phyloP scores from a whole-genome alignment of 2,329 filamentous ascomycete genomes.

The Penicillium sp. region DNA sequence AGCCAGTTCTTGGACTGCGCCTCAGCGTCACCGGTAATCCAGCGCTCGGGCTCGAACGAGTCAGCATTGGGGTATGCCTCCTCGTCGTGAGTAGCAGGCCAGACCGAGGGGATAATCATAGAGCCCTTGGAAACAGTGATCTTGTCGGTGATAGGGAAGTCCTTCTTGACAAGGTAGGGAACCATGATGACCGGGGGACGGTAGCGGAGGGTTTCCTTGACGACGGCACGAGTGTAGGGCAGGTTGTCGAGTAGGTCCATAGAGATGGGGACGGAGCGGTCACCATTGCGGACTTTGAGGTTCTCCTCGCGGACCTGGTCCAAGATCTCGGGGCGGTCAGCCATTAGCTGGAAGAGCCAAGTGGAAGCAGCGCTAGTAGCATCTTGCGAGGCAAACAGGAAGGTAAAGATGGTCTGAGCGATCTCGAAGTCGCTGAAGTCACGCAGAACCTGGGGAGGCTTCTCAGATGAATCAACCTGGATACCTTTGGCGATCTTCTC shows the following conservation, averaged over 20 bases:
- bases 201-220: slow-evolving; percentile 88
- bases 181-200: slow-evolving; percentile 97
- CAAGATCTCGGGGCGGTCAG: slow-evolving; percentile 88
- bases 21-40: slow-evolving; percentile 86
- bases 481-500: slow-evolving; percentile 73
- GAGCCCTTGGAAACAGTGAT: slow-evolving; percentile 95
- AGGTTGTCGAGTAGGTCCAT: slow-evolving; percentile 88
- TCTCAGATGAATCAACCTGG: slow-evolving; percentile 66
- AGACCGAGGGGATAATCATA: slow-evolving; percentile 92
- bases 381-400: slow-evolving; percentile 96
- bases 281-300: slow-evolving; percentile 69
- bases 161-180: slow-evolving; percentile 90
- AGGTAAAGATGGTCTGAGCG: slow-evolving; percentile 88
- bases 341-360: slow-evolving; percentile 93
- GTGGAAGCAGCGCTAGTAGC: slow-evolving; percentile 90
- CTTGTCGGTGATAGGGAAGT: slow-evolving; percentile 80
- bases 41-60: slow-evolving; percentile 83
- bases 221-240: slow-evolving; percentile 85
- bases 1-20: slow-evolving; percentile 93
- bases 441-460: slow-evolving; percentile 78
- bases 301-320: slow-evolving; percentile 92
- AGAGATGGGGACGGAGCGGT: slow-evolving; percentile 66
- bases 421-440: slow-evolving; percentile 91
- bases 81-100: slow-evolving; percentile 85
- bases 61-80: slow-evolving; percentile 91